These are phyloP conservation scores for Geranium rotundifolium DNA, from an alignment of 345 rosid species.

Conservation along the genomic window DNA sequence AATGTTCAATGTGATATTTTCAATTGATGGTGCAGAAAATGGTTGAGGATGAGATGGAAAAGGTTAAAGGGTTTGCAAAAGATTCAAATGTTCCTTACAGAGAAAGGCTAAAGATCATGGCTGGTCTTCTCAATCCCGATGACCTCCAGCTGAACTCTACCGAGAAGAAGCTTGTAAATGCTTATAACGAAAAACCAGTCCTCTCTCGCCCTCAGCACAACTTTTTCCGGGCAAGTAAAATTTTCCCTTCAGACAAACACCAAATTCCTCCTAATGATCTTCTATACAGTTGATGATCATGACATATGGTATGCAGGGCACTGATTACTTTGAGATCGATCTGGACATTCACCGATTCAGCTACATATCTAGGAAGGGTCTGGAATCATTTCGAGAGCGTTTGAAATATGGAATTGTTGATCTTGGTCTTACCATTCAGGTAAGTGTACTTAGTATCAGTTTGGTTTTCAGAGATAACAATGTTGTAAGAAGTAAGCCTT, in stretches of 20 bases:
- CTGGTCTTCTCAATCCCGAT: slow-evolving; percentile 75
- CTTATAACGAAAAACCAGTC: slow-evolving; percentile 90
- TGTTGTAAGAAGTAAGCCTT: background rate
- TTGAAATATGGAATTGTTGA: slow-evolving; percentile 65
- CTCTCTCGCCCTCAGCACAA: slow-evolving; percentile 97
- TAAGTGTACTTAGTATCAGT: slow-evolving; percentile 12
- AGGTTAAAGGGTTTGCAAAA: slow-evolving; percentile 72
- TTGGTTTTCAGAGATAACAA: background rate
- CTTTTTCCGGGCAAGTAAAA: slow-evolving; percentile 40
- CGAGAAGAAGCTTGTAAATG: slow-evolving; percentile 67
- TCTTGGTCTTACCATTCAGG: slow-evolving; percentile 87
- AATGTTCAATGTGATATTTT: no score
- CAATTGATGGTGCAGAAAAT: slow-evolving; percentile 38
- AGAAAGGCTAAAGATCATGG: slow-evolving; percentile 82
- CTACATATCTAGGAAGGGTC: slow-evolving; percentile 83
- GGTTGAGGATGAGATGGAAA: slow-evolving; percentile 80
- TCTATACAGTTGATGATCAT: no score
- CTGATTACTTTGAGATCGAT: slow-evolving; percentile 88
- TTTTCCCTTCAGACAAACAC: no score
- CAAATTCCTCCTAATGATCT: no score
- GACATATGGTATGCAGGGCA: slow-evolving; percentile 44
- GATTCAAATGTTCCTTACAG: slow-evolving; percentile 64
- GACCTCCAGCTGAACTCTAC: slow-evolving; percentile 67
- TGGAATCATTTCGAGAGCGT: slow-evolving; percentile 78
- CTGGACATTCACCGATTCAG: slow-evolving; percentile 86